phyloP scores from a whole-genome alignment of 768 basidiomycete species.

The Amanita thiersii region DNA sequence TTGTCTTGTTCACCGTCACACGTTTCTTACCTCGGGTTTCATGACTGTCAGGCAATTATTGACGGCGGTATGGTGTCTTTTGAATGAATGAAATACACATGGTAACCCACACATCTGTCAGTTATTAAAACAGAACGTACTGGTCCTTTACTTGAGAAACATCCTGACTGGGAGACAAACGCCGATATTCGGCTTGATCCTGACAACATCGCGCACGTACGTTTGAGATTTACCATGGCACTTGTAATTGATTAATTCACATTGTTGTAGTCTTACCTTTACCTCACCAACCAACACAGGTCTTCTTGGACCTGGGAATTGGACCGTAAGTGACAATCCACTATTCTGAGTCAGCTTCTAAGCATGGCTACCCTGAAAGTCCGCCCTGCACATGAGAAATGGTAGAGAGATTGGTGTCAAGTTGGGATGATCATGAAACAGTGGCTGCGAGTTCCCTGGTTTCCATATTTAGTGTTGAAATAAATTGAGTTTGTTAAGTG shows the following conservation, averaged over 20 bases:
- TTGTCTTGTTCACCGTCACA: not conserved
- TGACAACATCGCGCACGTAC: slow-evolving; percentile 61
- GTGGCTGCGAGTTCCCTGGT: no score
- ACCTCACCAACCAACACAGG: slow-evolving; percentile 59
- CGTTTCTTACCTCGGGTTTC: not conserved
- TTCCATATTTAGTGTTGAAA: no score
- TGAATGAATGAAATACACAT: slow-evolving; percentile 1
- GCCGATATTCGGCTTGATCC: slow-evolving; percentile 45
- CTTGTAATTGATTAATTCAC: slow-evolving; percentile 1
- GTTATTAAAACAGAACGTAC: slow-evolving; percentile 28
- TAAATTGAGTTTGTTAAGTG: not conserved
- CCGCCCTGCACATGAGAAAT: slow-evolving; percentile 39
- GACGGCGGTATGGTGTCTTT: slow-evolving; percentile 42
- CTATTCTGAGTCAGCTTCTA: not conserved
- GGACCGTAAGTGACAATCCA: slow-evolving; percentile 44
- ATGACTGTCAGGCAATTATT: slow-evolving; percentile 45
- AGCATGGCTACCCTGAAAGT: slow-evolving; percentile 17
- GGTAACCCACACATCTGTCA: slow-evolving; percentile 11
- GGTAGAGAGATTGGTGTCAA: no score
- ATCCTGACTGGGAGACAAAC: slow-evolving; percentile 34
- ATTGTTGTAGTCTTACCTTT: slow-evolving; percentile 49
- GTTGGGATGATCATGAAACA: no score
- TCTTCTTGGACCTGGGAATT: slow-evolving; percentile 78
- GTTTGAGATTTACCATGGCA: slow-evolving; percentile 10
- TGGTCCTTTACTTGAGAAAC: slow-evolving; percentile 20